Evolutionary conservation across 1,139 yeast species (phyloP), one percentile per base, ranked within the genome.

Genomic region (Taphrina betulina): DNA sequence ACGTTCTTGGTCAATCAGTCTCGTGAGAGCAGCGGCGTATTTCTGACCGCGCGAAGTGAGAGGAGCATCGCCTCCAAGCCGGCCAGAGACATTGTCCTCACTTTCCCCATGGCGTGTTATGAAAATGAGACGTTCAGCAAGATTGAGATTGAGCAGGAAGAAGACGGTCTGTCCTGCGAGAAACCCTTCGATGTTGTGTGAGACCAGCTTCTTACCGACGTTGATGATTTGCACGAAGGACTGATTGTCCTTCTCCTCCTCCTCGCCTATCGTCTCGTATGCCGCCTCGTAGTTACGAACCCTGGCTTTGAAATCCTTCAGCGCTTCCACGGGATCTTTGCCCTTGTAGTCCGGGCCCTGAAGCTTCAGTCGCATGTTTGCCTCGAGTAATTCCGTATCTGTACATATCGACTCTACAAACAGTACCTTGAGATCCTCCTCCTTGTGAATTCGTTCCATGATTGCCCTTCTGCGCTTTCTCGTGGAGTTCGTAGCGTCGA

Each of bases 161-260:
- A 87, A 90, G 42, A 90, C 87, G 1, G 95, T 86, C 67, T 92
- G 97, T 0, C 96, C 92, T 0, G 96, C 90, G 57, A 92, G 73
- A 66, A 88, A 92, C 0, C 97, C 97, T 65, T 86, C 88, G 58
- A 90, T 86, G 67, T 89, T 88, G 68, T 83, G 89, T 53, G 96
- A 85, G 42, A 89, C 95, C 41, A 90, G 89, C 68, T 92, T 92
- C 64, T 87, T 83, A 3, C 97, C 97, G 7, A 90, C 96, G 69
- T 92, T 92, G 60, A 92, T 88, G 94, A 92, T 89, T 71, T 92
- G 89, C 61, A 90, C 88, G 65, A 88, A 92, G 67, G 88, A 96
- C 62, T 85, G 79, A 7, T 78, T 78, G 8, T 66, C 66, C 56
- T 72, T 76, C 54, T 77, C 81, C 66, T 85, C 92, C 35, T 76